Conservation (phyloP, 2,329 filamentous ascomycete genomes). For the Cladophialophora yegresii region DNA sequence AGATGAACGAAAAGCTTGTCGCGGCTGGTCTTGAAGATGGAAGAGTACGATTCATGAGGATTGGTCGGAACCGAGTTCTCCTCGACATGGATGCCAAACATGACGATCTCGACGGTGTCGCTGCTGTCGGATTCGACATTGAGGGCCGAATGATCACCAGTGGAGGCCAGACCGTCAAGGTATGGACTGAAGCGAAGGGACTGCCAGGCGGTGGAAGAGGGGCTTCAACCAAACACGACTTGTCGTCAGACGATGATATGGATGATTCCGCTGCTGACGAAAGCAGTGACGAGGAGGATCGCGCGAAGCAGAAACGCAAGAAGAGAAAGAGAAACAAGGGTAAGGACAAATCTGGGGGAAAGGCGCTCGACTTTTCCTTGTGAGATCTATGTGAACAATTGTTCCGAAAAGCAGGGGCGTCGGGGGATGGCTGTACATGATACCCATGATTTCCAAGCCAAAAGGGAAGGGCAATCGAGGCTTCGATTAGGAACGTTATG, state of each 20-base stretch:
- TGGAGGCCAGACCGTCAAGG: conserved; percentile 80
- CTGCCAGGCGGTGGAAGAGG: conserved; percentile 46
- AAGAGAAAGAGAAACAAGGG: conserved; percentile 53
- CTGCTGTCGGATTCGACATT: conserved; percentile 75
- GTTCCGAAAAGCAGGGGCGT: conserved; percentile 6
- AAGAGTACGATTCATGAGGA: conserved; percentile 71
- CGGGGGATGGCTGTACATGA: not conserved
- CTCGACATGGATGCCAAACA: conserved; percentile 64
- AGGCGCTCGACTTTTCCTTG: conserved; percentile 33
- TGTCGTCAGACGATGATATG: conserved; percentile 49
- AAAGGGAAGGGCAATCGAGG: not conserved
- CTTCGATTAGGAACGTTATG: not conserved
- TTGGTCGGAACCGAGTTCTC: conserved; percentile 72
- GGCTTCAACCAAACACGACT: conserved; percentile 40
- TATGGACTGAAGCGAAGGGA: conserved; percentile 75
- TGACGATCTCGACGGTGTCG: conserved; percentile 83
- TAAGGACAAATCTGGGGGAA: conserved; percentile 42
- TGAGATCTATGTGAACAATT: conserved; percentile 7
- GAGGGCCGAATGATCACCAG: conserved; percentile 85
- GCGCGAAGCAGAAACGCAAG: conserved; percentile 46
- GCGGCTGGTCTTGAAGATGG: conserved; percentile 83
- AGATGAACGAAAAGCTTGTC: conserved; percentile 57
- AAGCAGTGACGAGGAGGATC: conserved; percentile 53
- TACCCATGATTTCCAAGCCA: not conserved
- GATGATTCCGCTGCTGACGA: conserved; percentile 48